These are phyloP conservation scores for Pichia sorboxylosa DNA, from an alignment of 1,139 yeast species.

Conservation along the genomic window DNA sequence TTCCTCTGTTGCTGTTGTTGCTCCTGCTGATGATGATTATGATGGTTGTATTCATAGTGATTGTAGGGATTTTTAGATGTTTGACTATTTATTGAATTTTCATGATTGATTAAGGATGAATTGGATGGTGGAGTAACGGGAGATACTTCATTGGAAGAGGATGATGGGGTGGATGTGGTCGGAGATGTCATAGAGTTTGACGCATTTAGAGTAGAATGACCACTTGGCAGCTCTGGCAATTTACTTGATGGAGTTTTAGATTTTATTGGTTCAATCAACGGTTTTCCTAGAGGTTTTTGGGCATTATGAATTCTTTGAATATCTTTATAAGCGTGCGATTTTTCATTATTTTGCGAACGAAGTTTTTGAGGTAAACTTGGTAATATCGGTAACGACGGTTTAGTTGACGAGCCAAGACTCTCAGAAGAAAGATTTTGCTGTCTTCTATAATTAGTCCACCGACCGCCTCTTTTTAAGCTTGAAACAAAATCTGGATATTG, in stretches of 20 bases:
- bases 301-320: conserved; percentile 12
- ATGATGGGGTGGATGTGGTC: conserved; percentile 2
- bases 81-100: too few relatives aligned
- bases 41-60: neutral
- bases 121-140: too few relatives aligned
- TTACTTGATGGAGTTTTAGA: conserved; percentile 11
- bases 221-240: conserved; percentile 13
- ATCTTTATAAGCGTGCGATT: conserved; percentile 12
- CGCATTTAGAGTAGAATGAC: conserved; percentile 7
- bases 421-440: conserved; percentile 1
- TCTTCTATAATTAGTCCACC: conserved; percentile 10
- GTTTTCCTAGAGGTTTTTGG: conserved; percentile 9
- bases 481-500: conserved; percentile 2
- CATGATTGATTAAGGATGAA: too few relatives aligned
- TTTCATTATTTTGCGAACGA: conserved; percentile 1
- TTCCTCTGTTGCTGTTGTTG: neutral
- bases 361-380: neutral
- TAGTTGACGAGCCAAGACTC: neutral
- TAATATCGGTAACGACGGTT: conserved; percentile 2
- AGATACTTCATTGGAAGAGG: too few relatives aligned
- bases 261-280: conserved; percentile 7
- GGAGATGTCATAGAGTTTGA: conserved; percentile 8
- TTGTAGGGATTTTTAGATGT: too few relatives aligned
- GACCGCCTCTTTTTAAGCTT: conserved; percentile 1
- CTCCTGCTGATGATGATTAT: conserved; percentile 1